Percentiles rank a stretch among this genome's conserved stretches.
Conservation (phyloP, 441 rosid species). For the Raphanus hybrid region DNA sequence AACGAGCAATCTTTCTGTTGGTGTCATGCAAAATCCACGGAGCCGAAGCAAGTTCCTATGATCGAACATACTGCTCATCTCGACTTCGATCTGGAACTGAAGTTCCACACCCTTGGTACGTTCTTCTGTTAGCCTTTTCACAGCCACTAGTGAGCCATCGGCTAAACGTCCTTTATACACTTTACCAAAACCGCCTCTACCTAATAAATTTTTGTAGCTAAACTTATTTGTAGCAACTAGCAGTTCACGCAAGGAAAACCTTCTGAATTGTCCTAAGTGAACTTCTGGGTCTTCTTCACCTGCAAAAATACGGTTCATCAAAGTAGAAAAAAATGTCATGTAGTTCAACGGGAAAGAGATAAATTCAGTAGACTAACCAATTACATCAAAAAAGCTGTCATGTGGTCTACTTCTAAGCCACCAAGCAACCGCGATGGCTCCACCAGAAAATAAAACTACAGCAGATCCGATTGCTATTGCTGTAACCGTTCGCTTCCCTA, state of each 20-base stretch:
- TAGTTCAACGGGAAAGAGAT: background rate
- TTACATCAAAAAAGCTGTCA: background rate
- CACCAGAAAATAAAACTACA: background rate
- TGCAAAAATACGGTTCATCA: slow-evolving; percentile 41
- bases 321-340: background rate
- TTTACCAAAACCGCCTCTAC: slow-evolving; percentile 89
- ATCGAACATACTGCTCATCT: slow-evolving; percentile 96
- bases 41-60: slow-evolving; percentile 91
- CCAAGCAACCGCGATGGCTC: background rate
- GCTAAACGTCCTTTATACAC: slow-evolving; percentile 89
- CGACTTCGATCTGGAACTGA: slow-evolving; percentile 97
- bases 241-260: slow-evolving; percentile 80
- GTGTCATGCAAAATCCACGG: slow-evolving; percentile 94
- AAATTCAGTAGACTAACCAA: background rate
- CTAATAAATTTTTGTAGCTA: slow-evolving; percentile 69
- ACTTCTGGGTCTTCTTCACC: slow-evolving; percentile 91
- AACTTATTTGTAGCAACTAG: slow-evolving; percentile 84
- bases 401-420: background rate
- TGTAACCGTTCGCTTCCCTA: background rate
- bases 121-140: slow-evolving; percentile 88
- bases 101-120: slow-evolving; percentile 81
- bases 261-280: slow-evolving; percentile 81
- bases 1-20: slow-evolving; percentile 85
- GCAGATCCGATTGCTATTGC: background rate
- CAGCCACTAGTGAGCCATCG: slow-evolving; percentile 80